Percentiles rank a stretch among this genome's conserved stretches.
phyloP scores from a whole-genome alignment of 1,284 basidiomycete species.

The Leccinum fallax region DNA sequence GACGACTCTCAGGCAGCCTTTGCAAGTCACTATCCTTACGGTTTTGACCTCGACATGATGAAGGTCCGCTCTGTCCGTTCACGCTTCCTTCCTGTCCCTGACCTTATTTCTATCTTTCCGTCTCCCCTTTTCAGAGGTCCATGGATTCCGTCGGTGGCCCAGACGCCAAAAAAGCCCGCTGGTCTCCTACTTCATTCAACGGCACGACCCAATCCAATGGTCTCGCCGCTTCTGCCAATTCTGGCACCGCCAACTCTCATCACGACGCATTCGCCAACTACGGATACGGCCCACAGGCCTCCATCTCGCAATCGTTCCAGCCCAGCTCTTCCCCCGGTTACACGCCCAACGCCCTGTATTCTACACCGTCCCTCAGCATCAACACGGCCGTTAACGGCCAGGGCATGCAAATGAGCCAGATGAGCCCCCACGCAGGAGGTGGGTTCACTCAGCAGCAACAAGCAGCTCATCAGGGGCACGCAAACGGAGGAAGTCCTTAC shows the following conservation, averaged over 20 bases:
- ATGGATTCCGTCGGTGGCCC: slow-evolving; percentile 80
- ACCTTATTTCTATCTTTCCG: slow-evolving; percentile 5
- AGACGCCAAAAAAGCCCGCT: slow-evolving; percentile 84
- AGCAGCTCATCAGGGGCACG: slow-evolving; percentile 38
- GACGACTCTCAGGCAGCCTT: slow-evolving; percentile 74
- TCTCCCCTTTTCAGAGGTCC: slow-evolving; percentile 53
- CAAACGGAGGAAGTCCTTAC: slow-evolving; percentile 48
- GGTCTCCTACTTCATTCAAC: slow-evolving; percentile 71
- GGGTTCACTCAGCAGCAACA: slow-evolving; percentile 53
- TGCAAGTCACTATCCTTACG: slow-evolving; percentile 67
- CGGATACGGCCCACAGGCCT: slow-evolving; percentile 76
- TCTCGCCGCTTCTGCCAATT: slow-evolving; percentile 34
- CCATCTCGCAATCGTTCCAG: slow-evolving; percentile 52
- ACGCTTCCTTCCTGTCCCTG: neutral
- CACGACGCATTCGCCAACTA: slow-evolving; percentile 81
- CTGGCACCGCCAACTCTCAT: slow-evolving; percentile 40
- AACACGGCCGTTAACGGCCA: slow-evolving; percentile 62
- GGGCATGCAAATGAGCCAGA: slow-evolving; percentile 51
- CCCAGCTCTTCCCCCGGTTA: slow-evolving; percentile 50
- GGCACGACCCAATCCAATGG: slow-evolving; percentile 40
- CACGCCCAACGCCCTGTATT: slow-evolving; percentile 56
- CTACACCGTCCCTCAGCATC: slow-evolving; percentile 67
- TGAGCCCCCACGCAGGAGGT: slow-evolving; percentile 60
- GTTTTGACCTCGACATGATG: slow-evolving; percentile 85
- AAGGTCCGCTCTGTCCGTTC: slow-evolving; percentile 52